These are phyloP conservation scores for Calvatia gigantea DNA, from an alignment of 768 basidiomycete genomes.

Conservation along the genomic window DNA sequence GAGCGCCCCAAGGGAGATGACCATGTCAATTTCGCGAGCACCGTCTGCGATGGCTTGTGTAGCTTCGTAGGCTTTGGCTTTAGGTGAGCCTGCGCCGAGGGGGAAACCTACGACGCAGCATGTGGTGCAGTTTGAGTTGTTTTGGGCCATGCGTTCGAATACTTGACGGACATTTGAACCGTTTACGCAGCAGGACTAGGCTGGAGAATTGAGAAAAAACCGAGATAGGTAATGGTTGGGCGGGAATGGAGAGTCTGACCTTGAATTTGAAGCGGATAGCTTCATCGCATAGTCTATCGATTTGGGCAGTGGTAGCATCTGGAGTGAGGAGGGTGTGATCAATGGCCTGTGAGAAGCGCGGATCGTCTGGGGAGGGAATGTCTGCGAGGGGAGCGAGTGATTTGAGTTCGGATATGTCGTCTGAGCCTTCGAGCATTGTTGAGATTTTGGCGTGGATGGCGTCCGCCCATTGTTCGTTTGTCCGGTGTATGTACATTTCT, in stretches of 20 bases:
- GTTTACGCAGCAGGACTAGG: constrained; percentile 51
- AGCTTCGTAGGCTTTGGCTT: constrained; percentile 45
- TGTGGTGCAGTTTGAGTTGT: constrained; percentile 32
- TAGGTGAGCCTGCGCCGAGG: constrained; percentile 41
- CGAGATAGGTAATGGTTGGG: neutral
- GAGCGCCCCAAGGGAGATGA: constrained; percentile 45
- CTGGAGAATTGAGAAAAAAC: neutral
- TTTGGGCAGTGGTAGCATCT: constrained; percentile 41
- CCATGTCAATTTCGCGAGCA: constrained; percentile 50
- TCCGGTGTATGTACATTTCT: constrained; percentile 8
- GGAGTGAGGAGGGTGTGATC: constrained; percentile 51
- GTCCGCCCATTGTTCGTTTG: constrained; percentile 31
- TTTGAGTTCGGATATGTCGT: neutral
- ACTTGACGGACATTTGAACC: constrained; percentile 42
- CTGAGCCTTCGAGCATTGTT: constrained; percentile 22
- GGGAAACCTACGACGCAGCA: constrained; percentile 53
- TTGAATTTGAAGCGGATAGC: constrained; percentile 47
- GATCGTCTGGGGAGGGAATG: constrained; percentile 23
- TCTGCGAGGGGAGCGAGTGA: constrained; percentile 19
- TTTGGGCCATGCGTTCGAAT: constrained; percentile 31
- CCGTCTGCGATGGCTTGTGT: constrained; percentile 41
- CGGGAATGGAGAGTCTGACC: constrained; percentile 23
- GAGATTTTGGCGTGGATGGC: constrained; percentile 26
- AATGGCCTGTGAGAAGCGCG: constrained; percentile 34
- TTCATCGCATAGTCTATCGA: constrained; percentile 45